Evolutionary conservation across 805 yeast genomes (phyloP).

Genomic region (Candida orba): DNA sequence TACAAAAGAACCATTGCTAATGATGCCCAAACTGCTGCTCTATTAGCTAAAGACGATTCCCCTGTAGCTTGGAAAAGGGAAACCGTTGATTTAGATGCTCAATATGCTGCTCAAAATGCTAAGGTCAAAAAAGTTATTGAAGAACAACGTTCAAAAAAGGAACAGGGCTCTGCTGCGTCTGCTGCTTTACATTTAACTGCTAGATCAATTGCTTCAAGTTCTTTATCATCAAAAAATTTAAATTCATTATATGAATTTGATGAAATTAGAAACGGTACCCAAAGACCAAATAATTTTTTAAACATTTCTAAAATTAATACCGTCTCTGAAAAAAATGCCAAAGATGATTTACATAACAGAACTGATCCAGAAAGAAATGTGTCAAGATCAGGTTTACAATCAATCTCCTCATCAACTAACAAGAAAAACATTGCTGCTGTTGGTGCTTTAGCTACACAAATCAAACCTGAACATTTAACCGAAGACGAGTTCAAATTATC

Average conservation of each 20-base stretch:
- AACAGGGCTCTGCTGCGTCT: slow-evolving; percentile 16
- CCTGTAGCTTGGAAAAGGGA: slow-evolving; percentile 45
- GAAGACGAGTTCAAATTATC: background rate
- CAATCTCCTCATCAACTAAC: slow-evolving; percentile 28
- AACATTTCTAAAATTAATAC: slow-evolving; percentile 45
- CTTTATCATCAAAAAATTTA: slow-evolving; percentile 30
- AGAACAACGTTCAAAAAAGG: slow-evolving; percentile 1
- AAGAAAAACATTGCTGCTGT: slow-evolving; percentile 41
- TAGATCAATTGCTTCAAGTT: slow-evolving; percentile 28
- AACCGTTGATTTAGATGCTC: slow-evolving; percentile 41
- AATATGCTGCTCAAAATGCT: slow-evolving; percentile 34
- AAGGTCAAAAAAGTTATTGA: slow-evolving; percentile 2
- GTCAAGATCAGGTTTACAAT: slow-evolving; percentile 31
- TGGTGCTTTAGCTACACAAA: slow-evolving; percentile 30
- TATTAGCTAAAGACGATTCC: slow-evolving; percentile 38
- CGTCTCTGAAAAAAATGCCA: slow-evolving; percentile 38
- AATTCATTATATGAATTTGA: slow-evolving; percentile 38
- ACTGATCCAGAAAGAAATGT: slow-evolving; percentile 23
- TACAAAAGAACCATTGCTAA: slow-evolving; percentile 54
- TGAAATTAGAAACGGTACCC: slow-evolving; percentile 33
- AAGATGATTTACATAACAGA: slow-evolving; percentile 23
- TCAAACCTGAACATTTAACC: background rate
- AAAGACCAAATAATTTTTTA: slow-evolving; percentile 30
- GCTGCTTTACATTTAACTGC: slow-evolving; percentile 27
- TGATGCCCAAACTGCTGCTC: slow-evolving; percentile 64